Evolutionary conservation across 495 filamentous ascomycete species (phyloP), one percentile per base, ranked within the genome.

Genomic region (Hypoxylon intermedium): DNA sequence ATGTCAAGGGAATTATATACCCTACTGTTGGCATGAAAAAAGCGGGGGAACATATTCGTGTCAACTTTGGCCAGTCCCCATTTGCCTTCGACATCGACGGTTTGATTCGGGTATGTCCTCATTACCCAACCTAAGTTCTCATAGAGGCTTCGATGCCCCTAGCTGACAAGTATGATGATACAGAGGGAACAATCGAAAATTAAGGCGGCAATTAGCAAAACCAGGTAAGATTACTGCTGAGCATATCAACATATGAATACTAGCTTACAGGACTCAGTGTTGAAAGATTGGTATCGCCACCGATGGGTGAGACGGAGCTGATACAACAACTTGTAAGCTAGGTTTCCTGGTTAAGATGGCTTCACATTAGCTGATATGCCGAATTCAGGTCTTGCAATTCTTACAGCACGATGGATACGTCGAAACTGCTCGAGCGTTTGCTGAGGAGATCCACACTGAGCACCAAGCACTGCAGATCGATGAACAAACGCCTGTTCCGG

Each of bases 11-110:
- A 11, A 82, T 84, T 60, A 67, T 93, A 9, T 97, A 89, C 74
- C 94, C 94, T 6, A 89, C 89, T 0, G 86, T 98, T 6, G 94
- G 95, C n/a, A 89, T 99, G 81, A 97, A 96, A 78, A 93, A 87
- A 67, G 82, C 88, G 0, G 85, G 87, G 34, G 92, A 97, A 56
- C 87, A 93, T 67, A 73, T 99, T 61, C 81, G 83, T 46, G 89
- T 87, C 42, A 99, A 99, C 72, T 97, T 99, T 79, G 94, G 94
- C 33, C 91, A 96, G 72, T 82, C 79, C 53, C 87, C 88, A 16
- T 99, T 99, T 70, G 80, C 90, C 43, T 99, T 89, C 75, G 90
- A 97, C 72, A 98, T 99, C 58, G 92, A 98, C 72, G 79, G 81
- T 45, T 86, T 94, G 80, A 87, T 98, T 72, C 81, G 83, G 79